Evolutionary conservation across 2,329 filamentous ascomycete genomes (phyloP), one percentile per base, ranked within the genome.

Genomic region (Pyrenochaeta sp.): DNA sequence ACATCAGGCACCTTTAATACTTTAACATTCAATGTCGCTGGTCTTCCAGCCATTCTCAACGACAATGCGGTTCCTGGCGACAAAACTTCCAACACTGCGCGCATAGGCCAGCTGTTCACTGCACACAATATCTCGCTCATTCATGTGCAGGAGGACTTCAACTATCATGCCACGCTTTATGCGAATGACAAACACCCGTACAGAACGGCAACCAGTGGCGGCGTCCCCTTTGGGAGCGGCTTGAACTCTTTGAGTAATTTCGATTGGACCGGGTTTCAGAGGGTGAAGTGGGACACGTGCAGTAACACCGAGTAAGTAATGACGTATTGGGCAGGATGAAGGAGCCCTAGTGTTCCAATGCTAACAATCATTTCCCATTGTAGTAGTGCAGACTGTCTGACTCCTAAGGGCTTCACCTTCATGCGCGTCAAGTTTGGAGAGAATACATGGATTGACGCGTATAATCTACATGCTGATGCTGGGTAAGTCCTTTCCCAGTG

Each of bases 71-170:
- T 88, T 1, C 81, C 84, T 1, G 86, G 87, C 18, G 83, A 87
- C 71, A 89, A 89, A 74, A 75, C 77, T 0, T 78, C 77, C 6
- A 89, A 89, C 70, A 79, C 85, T 1, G 76, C 76, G 9, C 70
- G 74, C 23, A 87, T 89, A 43, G 87, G 87, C 0, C 67, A 78
- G 4, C 77, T 82, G 46, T 85, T 90, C 61, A 76, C 82, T 4
- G 59, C 83, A 64, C 83, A 86, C 52, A 79, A 75, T 50, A 87
- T 85, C 73, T 85, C 87, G 60, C 74, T 90, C 23, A 85, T 89
- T 67, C 81, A 90, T 59, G 76, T 87, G 12, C 87, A 90, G 69
- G 87, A 89, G 78, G 85, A 89, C 69, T 89, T 89, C 78, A 88
- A 88, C 74, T 90, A 85, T 72, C 86, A 90, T 43, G 64, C 64